A percentile compares a stretch with the other conserved stretches of the same genome.
Conservation (phyloP, 257 asterid species). For the Fraxinus quadrangulata region DNA sequence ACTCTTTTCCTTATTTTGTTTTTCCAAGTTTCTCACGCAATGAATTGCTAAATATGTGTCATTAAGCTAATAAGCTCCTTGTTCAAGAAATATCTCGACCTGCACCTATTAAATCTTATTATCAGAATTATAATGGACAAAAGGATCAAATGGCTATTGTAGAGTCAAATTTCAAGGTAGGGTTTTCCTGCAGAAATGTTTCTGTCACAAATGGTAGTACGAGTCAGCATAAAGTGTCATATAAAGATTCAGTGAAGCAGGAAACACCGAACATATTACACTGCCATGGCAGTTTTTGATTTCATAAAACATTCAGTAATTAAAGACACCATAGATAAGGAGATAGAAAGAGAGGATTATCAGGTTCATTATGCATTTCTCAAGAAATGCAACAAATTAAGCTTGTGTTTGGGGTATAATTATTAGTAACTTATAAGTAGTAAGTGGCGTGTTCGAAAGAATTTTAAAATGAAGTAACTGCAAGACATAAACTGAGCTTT, state of each 20-base stretch:
- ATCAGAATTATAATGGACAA: not conserved
- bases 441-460: no score
- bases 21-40: not conserved
- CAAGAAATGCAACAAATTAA: not conserved
- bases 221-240: not conserved
- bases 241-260: not conserved
- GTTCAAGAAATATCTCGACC: not conserved
- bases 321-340: not conserved
- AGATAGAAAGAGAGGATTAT: not conserved
- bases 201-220: not conserved
- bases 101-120: not conserved
- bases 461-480: no score
- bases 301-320: not conserved
- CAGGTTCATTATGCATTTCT: not conserved
- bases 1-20: not conserved
- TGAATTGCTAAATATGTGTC: not conserved
- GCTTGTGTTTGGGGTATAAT: no score
- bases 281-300: constrained; percentile 9
- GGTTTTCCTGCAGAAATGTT: not conserved
- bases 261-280: not conserved
- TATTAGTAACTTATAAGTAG: no score
- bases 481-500: no score
- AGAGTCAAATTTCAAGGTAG: not conserved
- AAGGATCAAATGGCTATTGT: not conserved
- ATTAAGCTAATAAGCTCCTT: not conserved